Percentiles rank a stretch among this genome's conserved stretches.
Conservation (phyloP, 73 alveolate species). For the Paramecium sexaurelia region DNA sequence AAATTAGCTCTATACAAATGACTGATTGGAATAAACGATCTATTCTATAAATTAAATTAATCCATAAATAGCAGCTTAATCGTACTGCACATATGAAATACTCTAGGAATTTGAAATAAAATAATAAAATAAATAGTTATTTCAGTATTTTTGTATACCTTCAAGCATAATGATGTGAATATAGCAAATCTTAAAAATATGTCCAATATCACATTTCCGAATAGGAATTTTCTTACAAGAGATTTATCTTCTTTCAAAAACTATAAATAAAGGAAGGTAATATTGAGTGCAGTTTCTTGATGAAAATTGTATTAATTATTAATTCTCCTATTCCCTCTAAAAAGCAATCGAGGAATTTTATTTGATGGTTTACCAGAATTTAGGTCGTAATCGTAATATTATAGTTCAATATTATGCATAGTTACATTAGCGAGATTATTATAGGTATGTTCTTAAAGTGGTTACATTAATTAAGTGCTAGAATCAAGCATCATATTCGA, state of each 20-base stretch:
- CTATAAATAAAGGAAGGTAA: not conserved
- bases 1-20: slow-evolving; percentile 38
- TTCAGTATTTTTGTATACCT: not conserved
- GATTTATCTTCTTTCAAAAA: slow-evolving; percentile 2
- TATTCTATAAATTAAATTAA: not conserved
- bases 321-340: not conserved
- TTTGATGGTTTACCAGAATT: not conserved
- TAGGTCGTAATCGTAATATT: not conserved
- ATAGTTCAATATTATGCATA: not conserved
- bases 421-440: not conserved
- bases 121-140: not conserved
- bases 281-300: not conserved
- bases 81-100: not conserved
- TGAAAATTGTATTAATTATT: not conserved
- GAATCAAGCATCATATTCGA: not conserved
- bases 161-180: not conserved
- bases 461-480: not conserved
- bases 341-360: not conserved
- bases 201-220: slow-evolving; percentile 1
- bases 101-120: not conserved
- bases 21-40: slow-evolving; percentile 42
- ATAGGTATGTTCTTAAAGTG: not conserved
- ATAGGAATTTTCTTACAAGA: not conserved
- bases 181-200: not conserved
- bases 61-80: slow-evolving; percentile 31